Percentiles rank a stretch among this genome's conserved stretches.
Evolutionary conservation across 768 basidiomycete genomes (phyloP).

Genomic region (Termitomyces eurrhizus): DNA sequence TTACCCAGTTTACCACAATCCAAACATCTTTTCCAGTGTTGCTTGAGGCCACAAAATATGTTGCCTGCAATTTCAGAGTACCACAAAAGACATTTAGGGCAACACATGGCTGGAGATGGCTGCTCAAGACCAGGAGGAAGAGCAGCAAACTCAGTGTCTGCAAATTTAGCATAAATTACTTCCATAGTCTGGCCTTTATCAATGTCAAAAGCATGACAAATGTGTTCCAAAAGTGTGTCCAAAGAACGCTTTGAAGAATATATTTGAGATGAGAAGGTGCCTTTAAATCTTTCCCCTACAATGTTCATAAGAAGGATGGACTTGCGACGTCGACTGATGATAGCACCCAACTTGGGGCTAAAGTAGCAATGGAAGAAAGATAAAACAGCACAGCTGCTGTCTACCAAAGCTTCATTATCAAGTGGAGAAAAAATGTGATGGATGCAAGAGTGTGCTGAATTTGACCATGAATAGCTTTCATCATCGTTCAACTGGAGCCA

Average conservation of each 20-base stretch:
- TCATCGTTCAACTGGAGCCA: neutral
- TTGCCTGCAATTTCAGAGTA: neutral
- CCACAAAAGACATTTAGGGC: neutral
- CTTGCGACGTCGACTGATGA: neutral
- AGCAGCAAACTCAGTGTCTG: neutral
- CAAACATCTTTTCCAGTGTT: neutral
- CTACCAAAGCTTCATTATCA: neutral
- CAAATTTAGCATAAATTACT: neutral
- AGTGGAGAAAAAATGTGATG: neutral
- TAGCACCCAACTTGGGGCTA: neutral
- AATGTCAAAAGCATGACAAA: neutral
- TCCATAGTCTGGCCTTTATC: neutral
- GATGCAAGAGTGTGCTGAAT: neutral
- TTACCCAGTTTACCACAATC: no score
- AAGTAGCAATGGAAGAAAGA: neutral
- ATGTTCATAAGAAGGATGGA: neutral
- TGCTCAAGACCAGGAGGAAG: neutral
- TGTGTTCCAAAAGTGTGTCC: neutral
- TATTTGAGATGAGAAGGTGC: neutral
- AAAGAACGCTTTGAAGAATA: neutral
- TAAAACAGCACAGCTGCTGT: neutral
- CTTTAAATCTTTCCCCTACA: neutral
- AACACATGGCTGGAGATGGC: neutral
- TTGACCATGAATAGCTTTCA: neutral
- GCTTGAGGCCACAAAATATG: neutral